Evolutionary conservation across 208 protist species (phyloP), one percentile per base, ranked within the genome.

Genomic region (Porcisia hertigi): DNA sequence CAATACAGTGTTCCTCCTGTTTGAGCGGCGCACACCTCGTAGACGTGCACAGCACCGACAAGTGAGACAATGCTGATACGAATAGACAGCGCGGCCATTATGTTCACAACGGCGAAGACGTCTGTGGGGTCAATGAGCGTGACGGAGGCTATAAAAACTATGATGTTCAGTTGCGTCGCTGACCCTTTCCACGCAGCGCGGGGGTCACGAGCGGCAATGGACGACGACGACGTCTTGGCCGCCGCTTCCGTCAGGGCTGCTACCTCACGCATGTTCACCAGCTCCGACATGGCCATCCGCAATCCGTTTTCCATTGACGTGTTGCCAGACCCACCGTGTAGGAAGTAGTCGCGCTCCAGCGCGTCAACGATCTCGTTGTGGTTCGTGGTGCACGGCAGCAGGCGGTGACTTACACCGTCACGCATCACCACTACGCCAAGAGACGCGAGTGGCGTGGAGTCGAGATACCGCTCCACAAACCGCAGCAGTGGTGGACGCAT

Each of bases 271-370:
- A 95, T 64, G 75, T 94, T 88, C 14, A 94, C 89, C 18, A 96
- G 75, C 81, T 96, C 89, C 41, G 89, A 88, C 53, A 96, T 77
- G 14, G 92, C 79, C 70, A 92, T 78, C 54, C 92, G 90, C 71
- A 96, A 76, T 18, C 92, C 92, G 69, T 95, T 96, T 69, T 95
- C 90, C 59, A 96, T 69, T 14, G 90, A 95, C 55, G 88, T 88
- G 53, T 77, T 72, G 20, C 92, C 92, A 16, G 90, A 90, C 47
- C 92, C 92, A 64, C 90, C 92, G 75, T 87, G 91, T 3, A 95
- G 76, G 60, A 96, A 96, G 76, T 93, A 88, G 43, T 93, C 86
- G 1, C 86, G 78, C 79, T 96, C 92, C 62, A 96, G 73, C 54
- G 80, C 73, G n/a, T 89, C 81, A 23, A 82, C 72, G 55, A 96